Percentiles rank a stretch among this genome's conserved stretches.
phyloP scores from a whole-genome alignment of 2,329 filamentous ascomycete genomes.

The Neonectria magnoliae region DNA sequence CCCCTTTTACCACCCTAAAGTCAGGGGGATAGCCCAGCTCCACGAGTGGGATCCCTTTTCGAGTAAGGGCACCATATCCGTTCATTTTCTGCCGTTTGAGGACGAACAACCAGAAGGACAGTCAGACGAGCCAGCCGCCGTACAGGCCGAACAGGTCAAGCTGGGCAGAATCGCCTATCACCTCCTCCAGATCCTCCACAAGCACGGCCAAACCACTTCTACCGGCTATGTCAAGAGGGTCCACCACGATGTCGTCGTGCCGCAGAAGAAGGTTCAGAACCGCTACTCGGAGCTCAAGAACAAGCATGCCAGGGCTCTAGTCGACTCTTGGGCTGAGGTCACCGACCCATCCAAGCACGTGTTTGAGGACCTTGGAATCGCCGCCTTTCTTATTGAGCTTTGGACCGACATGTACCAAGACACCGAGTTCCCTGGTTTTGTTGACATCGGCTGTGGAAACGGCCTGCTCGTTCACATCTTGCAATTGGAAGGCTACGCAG shows the following conservation, averaged over 20 bases:
- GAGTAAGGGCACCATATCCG: conserved; percentile 61
- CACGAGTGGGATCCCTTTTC: conserved; percentile 68
- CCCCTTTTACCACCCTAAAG: conserved; percentile 88
- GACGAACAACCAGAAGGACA: conserved; percentile 32
- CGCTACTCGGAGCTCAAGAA: conserved; percentile 84
- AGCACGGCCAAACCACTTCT: conserved; percentile 74
- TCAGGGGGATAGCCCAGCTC: conserved; percentile 78
- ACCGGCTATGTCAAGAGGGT: conserved; percentile 82
- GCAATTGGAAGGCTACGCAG: conserved; percentile 79
- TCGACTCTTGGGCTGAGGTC: conserved; percentile 82
- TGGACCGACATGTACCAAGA: conserved; percentile 84
- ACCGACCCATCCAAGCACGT: conserved; percentile 93
- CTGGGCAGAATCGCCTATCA: conserved; percentile 74
- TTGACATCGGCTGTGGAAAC: conserved; percentile 96
- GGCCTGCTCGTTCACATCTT: conserved; percentile 89
- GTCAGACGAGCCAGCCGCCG: neutral
- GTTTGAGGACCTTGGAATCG: conserved; percentile 92
- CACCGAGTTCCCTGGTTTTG: conserved; percentile 80
- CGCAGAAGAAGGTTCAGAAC: conserved; percentile 81
- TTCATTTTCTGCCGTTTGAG: conserved; percentile 68
- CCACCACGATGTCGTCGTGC: conserved; percentile 82
- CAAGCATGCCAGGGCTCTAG: conserved; percentile 77
- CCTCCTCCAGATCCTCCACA: conserved; percentile 74
- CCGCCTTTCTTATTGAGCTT: conserved; percentile 90
- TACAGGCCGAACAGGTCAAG: conserved; percentile 50